Evolutionary conservation across 257 asterid species (phyloP), one percentile per base, ranked within the genome.

Genomic region (Przewalskia tangutica): DNA sequence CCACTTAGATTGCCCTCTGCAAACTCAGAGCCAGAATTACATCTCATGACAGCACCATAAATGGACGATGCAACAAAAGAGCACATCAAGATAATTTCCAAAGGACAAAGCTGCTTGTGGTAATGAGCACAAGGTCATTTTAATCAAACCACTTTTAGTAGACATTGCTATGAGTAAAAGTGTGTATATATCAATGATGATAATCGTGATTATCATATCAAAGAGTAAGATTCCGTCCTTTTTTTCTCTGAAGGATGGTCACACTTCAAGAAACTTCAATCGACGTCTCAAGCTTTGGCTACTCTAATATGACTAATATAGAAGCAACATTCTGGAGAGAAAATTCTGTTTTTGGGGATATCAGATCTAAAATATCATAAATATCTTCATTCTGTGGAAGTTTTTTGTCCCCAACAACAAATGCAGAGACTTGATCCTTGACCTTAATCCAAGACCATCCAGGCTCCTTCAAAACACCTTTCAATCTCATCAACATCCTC

Each of bases 371-470:
- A 80, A 89, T 71, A 63, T n/a, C 79, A 80, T 89, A 90, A 82
- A 92, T 86, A 8, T 89, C 91, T 82, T 87, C 90, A 59, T 85
- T 79, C 67, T 84, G 82, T 8, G 91, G 91, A 84, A 92, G 93
- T 77, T 80, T 82, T 84, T 88, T 89, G 82, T 93, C 97, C 12
- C 97, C 93, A 40, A 94, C 88, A 67, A 92, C 94, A 58, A 95
- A 93, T 14, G 88, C 87, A 75, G 90, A 90, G 82, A 95, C 90
- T 82, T 78, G 85, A 80, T 89, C 92, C 90, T 84, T 88, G 81
- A 91, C 84, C 82, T 90, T 92, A 51, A 91, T 83, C 97, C 97
- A 92, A 60, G 99, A 95, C 98, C 99, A 95, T 18, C 98, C 99
- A 40, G 96, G 97, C 63, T 95, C 98, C 88, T 95, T 95, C 10